Conservation (phyloP, 1,284 basidiomycete genomes). For the Crucibulum cyathiforme region DNA sequence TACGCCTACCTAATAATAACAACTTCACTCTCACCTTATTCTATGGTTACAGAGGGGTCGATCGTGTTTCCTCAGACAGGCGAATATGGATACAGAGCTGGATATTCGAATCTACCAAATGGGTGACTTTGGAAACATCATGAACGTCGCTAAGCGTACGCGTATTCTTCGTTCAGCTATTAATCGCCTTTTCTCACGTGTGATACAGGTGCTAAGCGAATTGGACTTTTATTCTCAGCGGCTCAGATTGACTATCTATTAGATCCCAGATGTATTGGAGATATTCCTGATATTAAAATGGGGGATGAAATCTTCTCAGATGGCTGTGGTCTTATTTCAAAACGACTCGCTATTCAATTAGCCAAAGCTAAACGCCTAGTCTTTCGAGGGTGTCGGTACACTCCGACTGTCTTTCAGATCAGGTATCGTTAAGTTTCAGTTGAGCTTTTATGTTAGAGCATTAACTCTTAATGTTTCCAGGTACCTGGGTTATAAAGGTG, state of each 20-base stretch:
- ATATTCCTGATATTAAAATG: slow-evolving; percentile 63
- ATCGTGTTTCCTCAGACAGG: slow-evolving; percentile 66
- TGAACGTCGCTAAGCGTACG: slow-evolving; percentile 68
- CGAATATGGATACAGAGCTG: slow-evolving; percentile 57
- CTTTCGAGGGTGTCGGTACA: slow-evolving; percentile 60
- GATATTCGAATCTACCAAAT: slow-evolving; percentile 59
- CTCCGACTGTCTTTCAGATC: slow-evolving; percentile 67
- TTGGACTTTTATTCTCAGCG: slow-evolving; percentile 68
- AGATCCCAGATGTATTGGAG: slow-evolving; percentile 52
- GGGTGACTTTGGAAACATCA: slow-evolving; percentile 64
- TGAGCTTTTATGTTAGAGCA: neutral
- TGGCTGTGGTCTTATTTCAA: slow-evolving; percentile 69
- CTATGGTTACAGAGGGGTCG: slow-evolving; percentile 68
- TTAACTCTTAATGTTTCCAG: slow-evolving; percentile 33
- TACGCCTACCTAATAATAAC: no score
- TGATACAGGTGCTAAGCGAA: slow-evolving; percentile 63
- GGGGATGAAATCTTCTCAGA: slow-evolving; percentile 69
- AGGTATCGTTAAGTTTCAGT: slow-evolving; percentile 45
- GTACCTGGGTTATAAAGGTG: slow-evolving; percentile 70
- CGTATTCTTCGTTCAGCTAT: no score
- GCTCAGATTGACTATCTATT: slow-evolving; percentile 63
- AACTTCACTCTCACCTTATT: no score
- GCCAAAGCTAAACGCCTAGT: slow-evolving; percentile 59
- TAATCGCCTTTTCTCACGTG: neutral
- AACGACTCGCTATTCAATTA: slow-evolving; percentile 53